Evolutionary conservation across 305 asterid species (phyloP), one percentile per base, ranked within the genome.

Genomic region (Fraxinus baroniana): DNA sequence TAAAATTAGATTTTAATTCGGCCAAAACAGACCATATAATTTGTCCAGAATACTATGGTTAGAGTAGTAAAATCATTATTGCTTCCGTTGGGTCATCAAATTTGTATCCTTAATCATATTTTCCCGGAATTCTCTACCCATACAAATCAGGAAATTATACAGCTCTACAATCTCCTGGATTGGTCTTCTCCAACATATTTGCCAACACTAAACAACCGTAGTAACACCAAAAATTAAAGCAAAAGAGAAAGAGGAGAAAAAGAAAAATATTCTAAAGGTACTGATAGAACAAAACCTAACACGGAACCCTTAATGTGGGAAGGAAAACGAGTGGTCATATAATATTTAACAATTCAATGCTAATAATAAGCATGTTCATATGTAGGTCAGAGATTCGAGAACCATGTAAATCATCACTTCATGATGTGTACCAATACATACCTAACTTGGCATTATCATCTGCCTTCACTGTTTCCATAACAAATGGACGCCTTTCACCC

Each of bases 401-500:
- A 39, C 66, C 26, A 55, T 18, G 66, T 55, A 78, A 77, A 64
- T 20, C 41, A 41, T 41, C 49, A 79, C 32, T 76, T 74, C 75
- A 44, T 35, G 30, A 64, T 30, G 70, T 32, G 83, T 73, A 78
- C 13, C 80, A 81, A 26, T 41, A 74, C 89, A 26, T 92, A 95
- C 99, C 98, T 77, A 95, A 85, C 89, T 95, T 95, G 66, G 97
- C 98, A 75, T 79, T 80, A 84, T 95, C 98, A 84, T 95, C 99
- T 55, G 99, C 99, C 90, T 94, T 95, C 82, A 94, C 99, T 4
- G 99, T 95, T 89, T 91, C 98, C 77, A 89, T 85, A 73, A 95
- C 98, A 86, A 95, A 94, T 37, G 98, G 97, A 57, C 91, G 93
- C 81, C 98, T 91, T 24, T 89, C 88, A 72, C 99, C 99, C 99